These are phyloP conservation scores for Dunaliella primolecta DNA, from an alignment of 139 green algal genomes.

Conservation along the genomic window DNA sequence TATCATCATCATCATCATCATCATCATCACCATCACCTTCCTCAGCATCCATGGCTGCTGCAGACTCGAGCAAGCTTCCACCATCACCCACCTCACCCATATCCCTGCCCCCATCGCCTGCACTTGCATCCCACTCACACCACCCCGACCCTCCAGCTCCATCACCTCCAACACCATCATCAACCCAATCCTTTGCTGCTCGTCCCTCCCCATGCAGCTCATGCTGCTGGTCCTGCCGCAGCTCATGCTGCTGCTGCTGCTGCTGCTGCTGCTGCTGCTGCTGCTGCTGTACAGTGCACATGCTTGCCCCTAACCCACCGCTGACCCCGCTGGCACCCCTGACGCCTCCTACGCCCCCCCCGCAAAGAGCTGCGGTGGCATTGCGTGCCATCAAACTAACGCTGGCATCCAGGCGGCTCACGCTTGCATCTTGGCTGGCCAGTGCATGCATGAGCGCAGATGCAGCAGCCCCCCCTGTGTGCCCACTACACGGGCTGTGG, in stretches of 20 bases:
- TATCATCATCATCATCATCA: background rate
- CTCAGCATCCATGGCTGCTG: too few relatives aligned
- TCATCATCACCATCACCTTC: background rate
- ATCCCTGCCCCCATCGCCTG: background rate
- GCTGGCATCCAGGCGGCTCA: too few relatives aligned
- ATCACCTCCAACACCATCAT: background rate
- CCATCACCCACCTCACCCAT: background rate
- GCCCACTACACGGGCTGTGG: too few relatives aligned
- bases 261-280: slow-evolving; percentile 15
- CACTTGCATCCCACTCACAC: background rate
- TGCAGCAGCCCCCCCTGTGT: too few relatives aligned
- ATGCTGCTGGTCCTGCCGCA: too few relatives aligned
- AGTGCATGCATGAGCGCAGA: too few relatives aligned
- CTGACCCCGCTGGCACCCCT: background rate
- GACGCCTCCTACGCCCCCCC: too few relatives aligned
- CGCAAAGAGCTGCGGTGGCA: background rate
- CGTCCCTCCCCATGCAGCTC: background rate
- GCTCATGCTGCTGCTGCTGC: too few relatives aligned
- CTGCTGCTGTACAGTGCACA: background rate
- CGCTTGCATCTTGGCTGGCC: background rate
- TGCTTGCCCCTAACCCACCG: background rate
- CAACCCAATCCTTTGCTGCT: background rate
- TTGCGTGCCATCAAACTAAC: background rate
- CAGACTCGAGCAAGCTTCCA: too few relatives aligned
- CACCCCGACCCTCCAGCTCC: background rate